A percentile compares a stretch with the other conserved stretches of the same genome.
phyloP scores from a whole-genome alignment of 2,329 filamentous ascomycete species.

The Diaporthe citriasiana region DNA sequence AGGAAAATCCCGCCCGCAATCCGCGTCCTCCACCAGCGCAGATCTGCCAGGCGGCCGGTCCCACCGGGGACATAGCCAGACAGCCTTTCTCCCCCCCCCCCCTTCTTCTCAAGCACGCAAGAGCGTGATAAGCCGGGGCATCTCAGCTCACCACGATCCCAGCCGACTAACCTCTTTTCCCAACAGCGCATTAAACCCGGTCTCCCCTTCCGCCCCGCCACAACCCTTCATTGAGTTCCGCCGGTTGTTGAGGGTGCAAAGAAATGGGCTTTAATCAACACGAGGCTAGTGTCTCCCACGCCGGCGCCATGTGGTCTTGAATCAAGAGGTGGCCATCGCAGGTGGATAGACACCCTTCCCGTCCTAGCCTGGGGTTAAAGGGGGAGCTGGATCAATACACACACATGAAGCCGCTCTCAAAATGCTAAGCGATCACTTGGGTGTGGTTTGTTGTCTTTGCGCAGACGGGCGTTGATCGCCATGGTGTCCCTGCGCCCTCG shows the following conservation, averaged over 20 bases:
- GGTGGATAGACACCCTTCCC: neutral
- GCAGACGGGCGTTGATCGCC: constrained; percentile 9
- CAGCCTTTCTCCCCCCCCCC: neutral
- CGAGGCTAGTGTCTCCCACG: neutral
- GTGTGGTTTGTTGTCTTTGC: neutral
- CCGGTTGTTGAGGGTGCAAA: neutral
- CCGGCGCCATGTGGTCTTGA: constrained; percentile 4
- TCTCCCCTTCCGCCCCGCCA: neutral
- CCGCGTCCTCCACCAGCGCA: neutral
- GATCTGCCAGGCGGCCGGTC: neutral
- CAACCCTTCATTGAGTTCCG: neutral
- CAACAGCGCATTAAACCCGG: neutral
- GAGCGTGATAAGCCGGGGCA: neutral
- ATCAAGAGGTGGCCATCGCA: constrained; percentile 26
- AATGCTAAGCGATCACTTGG: neutral
- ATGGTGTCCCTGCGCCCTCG: neutral
- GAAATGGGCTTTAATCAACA: constrained; percentile 5
- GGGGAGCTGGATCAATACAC: neutral
- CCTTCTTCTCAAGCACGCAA: neutral
- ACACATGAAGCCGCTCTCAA: neutral
- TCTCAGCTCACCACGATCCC: neutral
- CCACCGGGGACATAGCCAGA: constrained; percentile 15
- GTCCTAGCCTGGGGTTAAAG: neutral
- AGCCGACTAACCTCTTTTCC: neutral
- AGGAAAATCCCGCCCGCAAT: neutral